phyloP scores from a whole-genome alignment of 345 rosid genomes.

The Linum tenue region DNA sequence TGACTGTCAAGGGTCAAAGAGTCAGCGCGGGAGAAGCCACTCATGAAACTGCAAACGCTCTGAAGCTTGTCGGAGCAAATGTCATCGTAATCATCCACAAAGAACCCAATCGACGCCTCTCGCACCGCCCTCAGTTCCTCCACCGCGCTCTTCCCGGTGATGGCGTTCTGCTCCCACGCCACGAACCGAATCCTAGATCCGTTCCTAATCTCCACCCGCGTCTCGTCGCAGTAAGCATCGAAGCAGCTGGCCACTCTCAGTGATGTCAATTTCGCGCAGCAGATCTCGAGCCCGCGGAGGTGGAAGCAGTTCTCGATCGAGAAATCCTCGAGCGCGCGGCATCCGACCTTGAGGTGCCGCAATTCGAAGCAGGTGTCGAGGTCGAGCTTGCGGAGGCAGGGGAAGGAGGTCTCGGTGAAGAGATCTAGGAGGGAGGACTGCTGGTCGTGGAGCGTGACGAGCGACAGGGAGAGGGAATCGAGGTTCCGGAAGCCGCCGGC shows the following conservation, averaged over 20 bases:
- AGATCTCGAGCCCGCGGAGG: conserved; percentile 45
- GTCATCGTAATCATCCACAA: conserved; percentile 24
- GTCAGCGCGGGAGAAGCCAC: conserved; percentile 35
- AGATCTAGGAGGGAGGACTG: conserved; percentile 49
- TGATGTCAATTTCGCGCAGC: conserved; percentile 31
- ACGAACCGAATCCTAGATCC: conserved; percentile 37
- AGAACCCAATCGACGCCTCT: conserved; percentile 44
- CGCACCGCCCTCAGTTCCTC: conserved; percentile 34
- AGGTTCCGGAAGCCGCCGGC: conserved; percentile 48
- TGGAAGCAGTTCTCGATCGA: conserved; percentile 43
- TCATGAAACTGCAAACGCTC: conserved; percentile 39
- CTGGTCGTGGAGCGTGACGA: conserved; percentile 28
- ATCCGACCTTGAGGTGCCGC: conserved; percentile 47
- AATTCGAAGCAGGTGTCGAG: conserved; percentile 48
- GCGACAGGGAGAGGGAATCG: conserved; percentile 42
- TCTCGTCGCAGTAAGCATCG: conserved; percentile 30
- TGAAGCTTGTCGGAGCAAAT: conserved; percentile 24
- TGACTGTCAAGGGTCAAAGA: conserved; percentile 46
- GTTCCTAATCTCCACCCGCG: conserved; percentile 38
- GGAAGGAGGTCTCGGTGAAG: conserved; percentile 61
- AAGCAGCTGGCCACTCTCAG: conserved; percentile 53
- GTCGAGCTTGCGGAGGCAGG: conserved; percentile 38
- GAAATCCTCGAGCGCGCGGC: conserved; percentile 46
- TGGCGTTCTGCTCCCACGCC: conserved; percentile 46
- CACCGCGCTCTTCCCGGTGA: conserved; percentile 26